Evolutionary conservation across 331 rosid species (phyloP).

Genomic region (Cydonia oblonga): DNA sequence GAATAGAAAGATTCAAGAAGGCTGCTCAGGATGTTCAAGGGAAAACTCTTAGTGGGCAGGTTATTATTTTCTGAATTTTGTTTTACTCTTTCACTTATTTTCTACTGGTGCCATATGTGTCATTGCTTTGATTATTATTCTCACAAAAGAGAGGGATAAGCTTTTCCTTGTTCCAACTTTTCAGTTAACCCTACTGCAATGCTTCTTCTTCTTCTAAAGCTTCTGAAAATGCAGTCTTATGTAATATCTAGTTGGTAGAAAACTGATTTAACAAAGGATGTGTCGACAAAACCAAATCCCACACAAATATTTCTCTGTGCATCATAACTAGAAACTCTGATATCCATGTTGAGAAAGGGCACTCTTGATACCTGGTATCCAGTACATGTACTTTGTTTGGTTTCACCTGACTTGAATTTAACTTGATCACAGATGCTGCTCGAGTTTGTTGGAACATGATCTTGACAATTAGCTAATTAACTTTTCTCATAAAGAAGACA

Average conservation of each 20-base stretch:
- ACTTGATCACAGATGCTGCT: background rate
- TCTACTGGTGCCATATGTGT: background rate
- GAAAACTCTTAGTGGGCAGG: constrained; percentile 84
- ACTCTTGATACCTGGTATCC: background rate
- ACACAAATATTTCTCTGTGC: background rate
- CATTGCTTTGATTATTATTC: background rate
- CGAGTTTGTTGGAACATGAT: background rate
- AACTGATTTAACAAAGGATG: background rate
- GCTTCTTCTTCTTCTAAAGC: background rate
- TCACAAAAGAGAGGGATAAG: background rate
- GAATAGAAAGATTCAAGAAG: constrained; percentile 79
- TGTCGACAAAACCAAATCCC: background rate
- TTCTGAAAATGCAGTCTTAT: background rate
- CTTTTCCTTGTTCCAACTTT: background rate
- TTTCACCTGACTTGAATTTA: background rate
- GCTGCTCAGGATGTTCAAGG: constrained; percentile 80
- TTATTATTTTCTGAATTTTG: constrained; percentile 20
- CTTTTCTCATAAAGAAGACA: background rate
- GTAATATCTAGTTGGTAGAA: background rate
- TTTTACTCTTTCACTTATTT: background rate
- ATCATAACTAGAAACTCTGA: too few species aligned
- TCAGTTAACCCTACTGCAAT: background rate
- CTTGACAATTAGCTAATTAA: background rate
- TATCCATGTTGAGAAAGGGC: background rate
- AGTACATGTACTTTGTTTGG: background rate